phyloP scores from a whole-genome alignment of 805 yeast species.

The Lachancea quebecensis region DNA sequence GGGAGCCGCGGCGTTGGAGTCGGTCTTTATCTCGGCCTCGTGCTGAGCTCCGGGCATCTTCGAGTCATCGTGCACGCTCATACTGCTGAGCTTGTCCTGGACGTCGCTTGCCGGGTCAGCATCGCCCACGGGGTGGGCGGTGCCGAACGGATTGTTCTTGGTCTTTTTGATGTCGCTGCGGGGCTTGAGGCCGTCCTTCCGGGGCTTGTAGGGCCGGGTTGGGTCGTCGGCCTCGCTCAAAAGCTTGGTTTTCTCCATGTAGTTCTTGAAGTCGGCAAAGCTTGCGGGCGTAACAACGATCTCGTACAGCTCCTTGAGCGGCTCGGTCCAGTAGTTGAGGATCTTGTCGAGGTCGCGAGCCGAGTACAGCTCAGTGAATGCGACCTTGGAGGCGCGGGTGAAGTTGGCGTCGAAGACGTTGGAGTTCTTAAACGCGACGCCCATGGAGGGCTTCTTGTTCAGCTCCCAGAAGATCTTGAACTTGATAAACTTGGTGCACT shows the following conservation, averaged over 20 bases:
- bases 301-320: slow-evolving; percentile 32
- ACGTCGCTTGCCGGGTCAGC: slow-evolving; percentile 56
- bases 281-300: slow-evolving; percentile 33
- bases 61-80: slow-evolving; percentile 40
- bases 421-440: slow-evolving; percentile 42
- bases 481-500: slow-evolving; percentile 52
- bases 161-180: slow-evolving; percentile 1
- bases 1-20: no score
- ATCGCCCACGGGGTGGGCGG: slow-evolving; percentile 81
- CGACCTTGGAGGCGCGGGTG: slow-evolving; percentile 44
- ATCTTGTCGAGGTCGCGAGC: slow-evolving; percentile 33
- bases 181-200: slow-evolving; percentile 10
- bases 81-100: slow-evolving; percentile 40
- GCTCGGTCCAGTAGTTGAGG: slow-evolving; percentile 25
- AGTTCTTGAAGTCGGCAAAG: slow-evolving; percentile 34
- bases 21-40: no score
- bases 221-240: slow-evolving; percentile 25
- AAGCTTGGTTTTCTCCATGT: slow-evolving; percentile 24
- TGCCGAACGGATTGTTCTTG: slow-evolving; percentile 69
- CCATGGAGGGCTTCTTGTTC: slow-evolving; percentile 57
- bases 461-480: slow-evolving; percentile 57
- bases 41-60: slow-evolving; percentile 18
- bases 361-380: slow-evolving; percentile 43
- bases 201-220: slow-evolving; percentile 14
- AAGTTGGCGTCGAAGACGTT: slow-evolving; percentile 50